These are phyloP conservation scores for Oryza coarctata DNA, from an alignment of 176 grass and related monocot species.

Conservation along the genomic window DNA sequence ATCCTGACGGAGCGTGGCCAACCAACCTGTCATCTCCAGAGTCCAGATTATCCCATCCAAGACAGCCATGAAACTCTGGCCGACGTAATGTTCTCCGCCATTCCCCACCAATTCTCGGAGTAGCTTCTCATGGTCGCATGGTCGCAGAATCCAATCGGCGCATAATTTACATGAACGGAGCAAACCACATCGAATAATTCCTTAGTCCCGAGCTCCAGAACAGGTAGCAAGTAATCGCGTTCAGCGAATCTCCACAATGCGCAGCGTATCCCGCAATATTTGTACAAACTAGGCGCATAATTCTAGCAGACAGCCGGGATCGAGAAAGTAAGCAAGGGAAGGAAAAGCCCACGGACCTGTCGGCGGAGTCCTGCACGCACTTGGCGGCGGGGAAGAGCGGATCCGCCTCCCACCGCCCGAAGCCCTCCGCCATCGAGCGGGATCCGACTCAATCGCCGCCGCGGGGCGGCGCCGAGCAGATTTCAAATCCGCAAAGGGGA, in stretches of 20 bases:
- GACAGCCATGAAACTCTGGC: background rate
- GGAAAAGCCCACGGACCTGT: constrained; percentile 46
- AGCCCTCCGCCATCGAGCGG: constrained; percentile 67
- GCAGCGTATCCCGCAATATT: background rate
- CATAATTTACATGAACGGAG: constrained; percentile 16
- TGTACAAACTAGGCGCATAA: background rate
- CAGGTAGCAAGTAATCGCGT: background rate
- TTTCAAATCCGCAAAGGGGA: background rate
- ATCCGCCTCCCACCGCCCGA: constrained; percentile 81
- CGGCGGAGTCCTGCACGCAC: constrained; percentile 91
- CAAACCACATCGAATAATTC: background rate
- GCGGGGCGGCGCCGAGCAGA: constrained; percentile 1
- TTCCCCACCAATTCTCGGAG: background rate
- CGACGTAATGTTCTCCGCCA: background rate
- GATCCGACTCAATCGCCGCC: constrained; percentile 18
- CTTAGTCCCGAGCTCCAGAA: too few relatives aligned
- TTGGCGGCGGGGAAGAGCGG: constrained; percentile 81
- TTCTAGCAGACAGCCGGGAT: constrained; percentile 24
- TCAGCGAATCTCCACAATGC: constrained; percentile 6
- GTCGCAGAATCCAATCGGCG: background rate
- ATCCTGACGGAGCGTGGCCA: too few relatives aligned
- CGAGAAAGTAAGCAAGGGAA: background rate
- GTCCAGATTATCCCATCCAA: too few relatives aligned
- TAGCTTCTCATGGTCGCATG: background rate
- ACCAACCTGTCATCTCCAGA: too few relatives aligned